These are phyloP conservation scores for Trichoderma citrinoviride DNA, from an alignment of 2,329 filamentous ascomycete genomes.

Conservation along the genomic window DNA sequence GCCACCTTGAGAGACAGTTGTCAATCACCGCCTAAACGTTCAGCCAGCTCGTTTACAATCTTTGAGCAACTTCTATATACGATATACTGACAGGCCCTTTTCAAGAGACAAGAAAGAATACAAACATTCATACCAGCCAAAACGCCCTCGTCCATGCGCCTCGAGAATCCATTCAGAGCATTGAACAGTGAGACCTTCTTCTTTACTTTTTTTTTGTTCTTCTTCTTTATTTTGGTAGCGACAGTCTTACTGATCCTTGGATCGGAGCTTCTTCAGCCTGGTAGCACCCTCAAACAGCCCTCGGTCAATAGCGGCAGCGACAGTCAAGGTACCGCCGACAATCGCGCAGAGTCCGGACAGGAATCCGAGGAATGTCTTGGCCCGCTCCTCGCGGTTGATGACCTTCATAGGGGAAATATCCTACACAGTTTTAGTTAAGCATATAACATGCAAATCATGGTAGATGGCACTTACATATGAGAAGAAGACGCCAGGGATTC, in stretches of 20 bases:
- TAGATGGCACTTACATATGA: conserved; percentile 70
- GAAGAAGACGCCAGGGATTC: conserved; percentile 97
- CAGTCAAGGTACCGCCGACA: conserved; percentile 90
- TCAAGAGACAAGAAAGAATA: neutral
- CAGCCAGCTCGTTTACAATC: neutral
- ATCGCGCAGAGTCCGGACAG: conserved; percentile 92
- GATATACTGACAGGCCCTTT: conserved; percentile 8
- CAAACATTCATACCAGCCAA: conserved; percentile 19
- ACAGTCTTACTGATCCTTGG: conserved; percentile 52
- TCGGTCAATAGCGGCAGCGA: conserved; percentile 89
- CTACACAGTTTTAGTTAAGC: conserved; percentile 40
- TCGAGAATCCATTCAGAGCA: conserved; percentile 12
- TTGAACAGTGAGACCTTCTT: neutral
- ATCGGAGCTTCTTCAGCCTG: conserved; percentile 80
- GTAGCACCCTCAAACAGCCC: conserved; percentile 85
- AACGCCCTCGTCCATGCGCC: conserved; percentile 25
- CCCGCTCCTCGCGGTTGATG: conserved; percentile 87
- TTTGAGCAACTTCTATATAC: no score
- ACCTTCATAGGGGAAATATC: conserved; percentile 99
- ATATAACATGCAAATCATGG: neutral
- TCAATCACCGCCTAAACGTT: neutral
- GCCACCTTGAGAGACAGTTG: neutral
- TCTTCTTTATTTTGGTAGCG: neutral
- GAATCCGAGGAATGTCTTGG: conserved; percentile 89
- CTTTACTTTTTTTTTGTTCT: neutral